A percentile compares a stretch with the other conserved stretches of the same genome.
Evolutionary conservation across 2,329 filamentous ascomycete genomes (phyloP).

Genomic region (Verticillium zaregamsianum): DNA sequence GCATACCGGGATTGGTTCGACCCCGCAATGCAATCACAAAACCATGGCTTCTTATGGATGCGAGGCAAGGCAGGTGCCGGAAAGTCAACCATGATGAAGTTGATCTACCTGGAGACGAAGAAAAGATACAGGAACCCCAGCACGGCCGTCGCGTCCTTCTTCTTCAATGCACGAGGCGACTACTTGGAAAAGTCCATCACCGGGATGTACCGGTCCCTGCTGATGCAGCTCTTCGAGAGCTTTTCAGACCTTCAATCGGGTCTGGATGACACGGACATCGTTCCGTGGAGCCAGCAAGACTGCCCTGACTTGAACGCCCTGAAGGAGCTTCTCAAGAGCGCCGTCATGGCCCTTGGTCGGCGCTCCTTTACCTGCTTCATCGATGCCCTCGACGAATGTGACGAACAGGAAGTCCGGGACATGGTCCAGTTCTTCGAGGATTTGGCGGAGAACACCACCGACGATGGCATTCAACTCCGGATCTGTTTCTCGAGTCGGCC

Average conservation of each 20-base stretch:
- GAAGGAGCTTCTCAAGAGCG: background rate
- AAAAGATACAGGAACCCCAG: background rate
- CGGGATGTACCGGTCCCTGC: slow-evolving; percentile 46
- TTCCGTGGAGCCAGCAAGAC: background rate
- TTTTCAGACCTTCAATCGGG: slow-evolving; percentile 27
- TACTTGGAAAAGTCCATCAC: slow-evolving; percentile 36
- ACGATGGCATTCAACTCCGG: accelerated
- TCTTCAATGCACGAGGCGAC: slow-evolving; percentile 42
- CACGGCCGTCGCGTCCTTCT: slow-evolving; percentile 32
- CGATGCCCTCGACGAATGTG: slow-evolving; percentile 8
- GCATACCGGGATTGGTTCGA: slow-evolving; percentile 35
- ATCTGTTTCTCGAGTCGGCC: slow-evolving; percentile 7
- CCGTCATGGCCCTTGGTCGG: background rate
- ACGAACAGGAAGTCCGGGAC: background rate
- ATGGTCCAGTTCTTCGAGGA: background rate
- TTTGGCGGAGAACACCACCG: background rate
- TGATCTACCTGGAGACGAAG: slow-evolving; percentile 12
- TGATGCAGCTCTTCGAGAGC: slow-evolving; percentile 37
- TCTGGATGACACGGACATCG: slow-evolving; percentile 18
- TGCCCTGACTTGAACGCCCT: background rate
- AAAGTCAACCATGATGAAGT: slow-evolving; percentile 45
- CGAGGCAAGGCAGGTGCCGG: slow-evolving; percentile 39
- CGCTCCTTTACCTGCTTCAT: slow-evolving; percentile 9
- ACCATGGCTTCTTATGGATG: slow-evolving; percentile 41
- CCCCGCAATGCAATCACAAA: slow-evolving; percentile 15